These are phyloP conservation scores for Pythium rhizo-oryzae DNA, from an alignment of 352 stramenopile species.

Conservation along the genomic window DNA sequence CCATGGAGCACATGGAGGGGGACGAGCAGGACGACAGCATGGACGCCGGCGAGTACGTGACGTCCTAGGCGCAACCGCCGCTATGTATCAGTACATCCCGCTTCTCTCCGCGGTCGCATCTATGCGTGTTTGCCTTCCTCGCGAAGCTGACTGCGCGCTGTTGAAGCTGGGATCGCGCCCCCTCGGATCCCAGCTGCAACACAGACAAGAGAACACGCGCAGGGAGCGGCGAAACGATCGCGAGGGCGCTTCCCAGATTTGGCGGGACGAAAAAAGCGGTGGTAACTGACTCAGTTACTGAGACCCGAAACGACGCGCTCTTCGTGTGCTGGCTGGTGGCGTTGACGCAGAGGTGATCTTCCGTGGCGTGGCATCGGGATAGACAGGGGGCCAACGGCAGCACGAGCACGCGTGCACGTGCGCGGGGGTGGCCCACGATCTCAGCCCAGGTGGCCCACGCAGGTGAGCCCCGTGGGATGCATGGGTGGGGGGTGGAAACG, in stretches of 20 bases:
- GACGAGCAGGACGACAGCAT: conserved; percentile 62
- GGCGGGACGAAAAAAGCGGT: background rate
- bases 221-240: too few species aligned
- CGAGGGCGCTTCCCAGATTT: too few species aligned
- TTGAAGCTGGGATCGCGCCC: conserved; percentile 11
- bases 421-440: background rate
- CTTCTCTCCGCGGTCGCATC: background rate
- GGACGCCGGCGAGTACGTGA: conserved; percentile 50
- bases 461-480: background rate
- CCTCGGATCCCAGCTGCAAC: background rate
- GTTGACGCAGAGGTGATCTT: background rate
- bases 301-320: background rate
- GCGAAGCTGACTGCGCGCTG: background rate
- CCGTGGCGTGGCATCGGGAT: background rate
- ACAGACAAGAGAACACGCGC: background rate
- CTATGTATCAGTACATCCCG: background rate
- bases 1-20: conserved; percentile 59
- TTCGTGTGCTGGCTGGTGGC: background rate
- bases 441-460: background rate
- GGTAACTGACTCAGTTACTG: too few species aligned
- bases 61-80: conserved; percentile 8
- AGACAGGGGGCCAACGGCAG: conserved; percentile 2
- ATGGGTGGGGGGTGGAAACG: background rate
- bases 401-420: too few species aligned
- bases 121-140: too few species aligned